A percentile compares a stretch with the other conserved stretches of the same genome.
phyloP scores from a whole-genome alignment of 2,329 filamentous ascomycete genomes.

The Helotiales sp. region DNA sequence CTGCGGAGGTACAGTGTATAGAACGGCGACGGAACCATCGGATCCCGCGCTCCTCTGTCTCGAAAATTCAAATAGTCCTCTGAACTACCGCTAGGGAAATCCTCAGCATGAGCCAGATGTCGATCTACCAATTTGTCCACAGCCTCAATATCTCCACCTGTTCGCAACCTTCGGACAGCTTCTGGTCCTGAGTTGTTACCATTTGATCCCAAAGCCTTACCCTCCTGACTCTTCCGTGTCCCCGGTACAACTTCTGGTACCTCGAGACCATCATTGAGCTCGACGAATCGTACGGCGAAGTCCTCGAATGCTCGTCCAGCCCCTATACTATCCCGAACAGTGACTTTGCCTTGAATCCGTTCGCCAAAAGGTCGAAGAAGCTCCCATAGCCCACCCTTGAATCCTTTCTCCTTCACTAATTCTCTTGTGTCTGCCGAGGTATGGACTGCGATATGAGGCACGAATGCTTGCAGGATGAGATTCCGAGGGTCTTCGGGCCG shows the following conservation, averaged over 20 bases:
- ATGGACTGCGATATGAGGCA: slow-evolving; percentile 84
- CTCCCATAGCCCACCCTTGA: slow-evolving; percentile 78
- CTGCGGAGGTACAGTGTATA: slow-evolving; percentile 84
- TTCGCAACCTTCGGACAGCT: slow-evolving; percentile 26
- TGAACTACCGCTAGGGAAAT: slow-evolving; percentile 28
- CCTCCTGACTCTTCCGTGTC: slow-evolving; percentile 36
- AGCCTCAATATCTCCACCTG: slow-evolving; percentile 58
- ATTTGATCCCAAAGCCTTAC: slow-evolving; percentile 22
- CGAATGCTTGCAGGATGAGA: slow-evolving; percentile 80
- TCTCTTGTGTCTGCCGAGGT: slow-evolving; percentile 85
- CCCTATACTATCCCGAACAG: slow-evolving; percentile 86
- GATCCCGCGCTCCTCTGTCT: slow-evolving; percentile 30
- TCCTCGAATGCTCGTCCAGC: slow-evolving; percentile 83
- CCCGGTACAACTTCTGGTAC: slow-evolving; percentile 45
- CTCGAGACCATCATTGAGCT: slow-evolving; percentile 61
- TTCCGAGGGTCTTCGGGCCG: slow-evolving; percentile 50
- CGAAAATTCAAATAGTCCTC: slow-evolving; percentile 41
- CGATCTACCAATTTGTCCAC: slow-evolving; percentile 80
- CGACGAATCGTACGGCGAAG: slow-evolving; percentile 83
- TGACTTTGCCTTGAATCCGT: slow-evolving; percentile 80
- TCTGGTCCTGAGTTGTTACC: slow-evolving; percentile 22
- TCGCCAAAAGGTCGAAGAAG: slow-evolving; percentile 91
- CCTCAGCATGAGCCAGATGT: slow-evolving; percentile 76
- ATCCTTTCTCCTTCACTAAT: slow-evolving; percentile 79
- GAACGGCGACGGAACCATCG: slow-evolving; percentile 65